Evolutionary conservation across 495 filamentous ascomycete species (phyloP).

Genomic region (Penicillium desertorum): DNA sequence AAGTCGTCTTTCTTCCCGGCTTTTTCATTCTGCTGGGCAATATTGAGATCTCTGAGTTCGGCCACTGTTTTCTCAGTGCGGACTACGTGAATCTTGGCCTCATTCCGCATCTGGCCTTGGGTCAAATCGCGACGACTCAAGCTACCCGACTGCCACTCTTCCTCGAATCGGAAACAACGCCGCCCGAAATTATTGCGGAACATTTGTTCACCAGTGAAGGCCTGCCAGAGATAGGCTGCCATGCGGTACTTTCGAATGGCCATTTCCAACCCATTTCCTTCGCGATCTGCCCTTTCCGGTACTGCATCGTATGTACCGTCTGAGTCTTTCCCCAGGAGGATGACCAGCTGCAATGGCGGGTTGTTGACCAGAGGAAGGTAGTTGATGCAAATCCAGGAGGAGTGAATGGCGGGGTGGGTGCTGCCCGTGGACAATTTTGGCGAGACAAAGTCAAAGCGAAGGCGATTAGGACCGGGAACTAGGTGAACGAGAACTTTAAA

Average conservation of each 20-base stretch:
- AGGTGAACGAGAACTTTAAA: slow-evolving; percentile 89
- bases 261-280: slow-evolving; percentile 76
- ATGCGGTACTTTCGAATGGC: slow-evolving; percentile 86
- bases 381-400: slow-evolving; percentile 75
- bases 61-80: slow-evolving; percentile 77
- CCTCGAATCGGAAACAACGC: slow-evolving; percentile 83
- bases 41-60: slow-evolving; percentile 74
- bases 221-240: slow-evolving; percentile 93
- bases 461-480: slow-evolving; percentile 78
- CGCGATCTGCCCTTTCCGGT: slow-evolving; percentile 68
- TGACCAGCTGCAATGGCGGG: slow-evolving; percentile 81
- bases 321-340: slow-evolving; percentile 83
- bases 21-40: slow-evolving; percentile 74
- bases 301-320: slow-evolving; percentile 81
- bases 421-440: slow-evolving; percentile 73
- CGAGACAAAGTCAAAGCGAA: slow-evolving; percentile 82
- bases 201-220: slow-evolving; percentile 95
- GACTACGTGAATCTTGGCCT: slow-evolving; percentile 84
- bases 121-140: slow-evolving; percentile 69
- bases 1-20: slow-evolving; percentile 69
- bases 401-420: slow-evolving; percentile 67
- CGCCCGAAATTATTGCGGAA: slow-evolving; percentile 79
- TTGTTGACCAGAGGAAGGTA: slow-evolving; percentile 74
- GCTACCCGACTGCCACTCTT: slow-evolving; percentile 85
- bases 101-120: slow-evolving; percentile 73